Percentiles rank a stretch among this genome's conserved stretches.
phyloP scores from a whole-genome alignment of 2,329 filamentous ascomycete species.

The Curvularia hawaiiensis region DNA sequence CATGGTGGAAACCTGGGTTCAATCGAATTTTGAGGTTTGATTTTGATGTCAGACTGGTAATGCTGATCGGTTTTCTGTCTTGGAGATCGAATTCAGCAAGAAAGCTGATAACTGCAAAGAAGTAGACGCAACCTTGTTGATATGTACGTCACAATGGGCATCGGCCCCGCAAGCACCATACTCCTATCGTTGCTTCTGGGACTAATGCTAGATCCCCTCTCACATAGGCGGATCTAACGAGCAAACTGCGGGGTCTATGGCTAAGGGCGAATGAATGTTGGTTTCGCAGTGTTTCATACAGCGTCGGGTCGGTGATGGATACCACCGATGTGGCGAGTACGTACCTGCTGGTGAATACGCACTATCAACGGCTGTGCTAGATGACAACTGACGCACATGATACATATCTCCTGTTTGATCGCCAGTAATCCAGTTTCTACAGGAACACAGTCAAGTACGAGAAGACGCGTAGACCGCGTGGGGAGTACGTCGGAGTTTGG shows the following conservation, averaged over 20 bases:
- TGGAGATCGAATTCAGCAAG: background rate
- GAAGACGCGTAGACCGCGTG: slow-evolving; percentile 2
- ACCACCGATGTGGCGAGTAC: slow-evolving; percentile 6
- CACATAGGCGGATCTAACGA: background rate
- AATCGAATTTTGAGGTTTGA: slow-evolving; percentile 10
- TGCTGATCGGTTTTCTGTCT: background rate
- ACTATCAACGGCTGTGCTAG: slow-evolving; percentile 1
- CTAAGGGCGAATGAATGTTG: slow-evolving; percentile 4
- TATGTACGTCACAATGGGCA: slow-evolving; percentile 4
- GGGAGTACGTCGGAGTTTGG: background rate
- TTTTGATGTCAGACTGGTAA: background rate
- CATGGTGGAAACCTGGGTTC: slow-evolving; percentile 26
- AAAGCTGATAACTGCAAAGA: background rate
- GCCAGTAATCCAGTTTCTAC: background rate
- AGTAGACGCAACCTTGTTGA: slow-evolving; percentile 5
- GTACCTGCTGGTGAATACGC: slow-evolving; percentile 5
- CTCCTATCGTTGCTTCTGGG: slow-evolving; percentile 8
- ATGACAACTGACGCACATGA: slow-evolving; percentile 1
- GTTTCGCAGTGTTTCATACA: slow-evolving; percentile 6
- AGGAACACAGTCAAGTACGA: background rate
- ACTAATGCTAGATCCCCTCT: slow-evolving; percentile 5
- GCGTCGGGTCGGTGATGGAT: slow-evolving; percentile 7
- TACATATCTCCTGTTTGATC: slow-evolving; percentile 4
- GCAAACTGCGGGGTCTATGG: background rate
- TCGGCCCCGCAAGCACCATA: slow-evolving; percentile 15